A percentile compares a stretch with the other conserved stretches of the same genome.
Evolutionary conservation across 2,329 filamentous ascomycete species (phyloP).

Genomic region (Colletotrichum tanaceti): DNA sequence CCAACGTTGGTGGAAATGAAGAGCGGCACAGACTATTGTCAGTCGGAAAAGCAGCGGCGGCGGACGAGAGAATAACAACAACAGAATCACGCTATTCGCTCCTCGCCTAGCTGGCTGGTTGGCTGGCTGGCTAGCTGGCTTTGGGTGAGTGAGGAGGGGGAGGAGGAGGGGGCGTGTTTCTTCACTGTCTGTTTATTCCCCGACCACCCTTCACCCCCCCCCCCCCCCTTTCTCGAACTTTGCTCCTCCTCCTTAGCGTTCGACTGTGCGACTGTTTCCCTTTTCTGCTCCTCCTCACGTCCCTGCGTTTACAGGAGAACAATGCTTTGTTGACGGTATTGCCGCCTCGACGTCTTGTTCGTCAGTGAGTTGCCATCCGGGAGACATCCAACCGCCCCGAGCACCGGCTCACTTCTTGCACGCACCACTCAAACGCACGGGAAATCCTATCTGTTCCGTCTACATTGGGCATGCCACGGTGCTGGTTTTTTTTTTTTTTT

Average conservation of each 20-base stretch:
- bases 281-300: background rate
- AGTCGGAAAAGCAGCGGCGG: too few relatives aligned
- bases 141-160: background rate
- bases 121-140: background rate
- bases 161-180: constrained; percentile 1
- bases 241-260: constrained; percentile 9
- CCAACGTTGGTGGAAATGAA: constrained; percentile 30
- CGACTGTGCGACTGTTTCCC: constrained; percentile 26
- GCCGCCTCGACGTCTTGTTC: background rate
- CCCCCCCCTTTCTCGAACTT: background rate
- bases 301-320: constrained; percentile 29
- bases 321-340: constrained; percentile 36
- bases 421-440: background rate
- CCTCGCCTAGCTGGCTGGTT: too few relatives aligned
- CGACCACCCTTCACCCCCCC: constrained; percentile 9
- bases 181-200: background rate
- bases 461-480: background rate
- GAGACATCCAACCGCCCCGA: background rate
- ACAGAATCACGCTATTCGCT: too few relatives aligned
- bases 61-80: too few relatives aligned
- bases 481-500: background rate
- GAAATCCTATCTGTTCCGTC: background rate
- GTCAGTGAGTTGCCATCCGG: too few relatives aligned
- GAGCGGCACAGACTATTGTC: constrained; percentile 8
- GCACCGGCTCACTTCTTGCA: background rate